These are phyloP conservation scores for Geotrichum aggregatum DNA, from an alignment of 1,139 yeast species.

Conservation along the genomic window DNA sequence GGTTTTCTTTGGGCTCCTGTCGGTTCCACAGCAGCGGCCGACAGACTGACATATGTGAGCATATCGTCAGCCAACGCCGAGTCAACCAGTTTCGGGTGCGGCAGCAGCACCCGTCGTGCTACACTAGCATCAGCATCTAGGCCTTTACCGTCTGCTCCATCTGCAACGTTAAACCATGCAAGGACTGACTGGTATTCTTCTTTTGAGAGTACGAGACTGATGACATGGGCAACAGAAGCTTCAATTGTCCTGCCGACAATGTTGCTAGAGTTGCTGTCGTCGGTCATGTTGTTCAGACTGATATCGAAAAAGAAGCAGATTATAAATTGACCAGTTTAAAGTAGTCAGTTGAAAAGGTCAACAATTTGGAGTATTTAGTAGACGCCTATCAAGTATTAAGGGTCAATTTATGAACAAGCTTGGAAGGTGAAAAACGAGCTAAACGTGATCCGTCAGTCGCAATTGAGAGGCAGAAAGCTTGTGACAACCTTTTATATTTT, in stretches of 20 bases:
- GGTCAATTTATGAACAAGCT: too few relatives aligned
- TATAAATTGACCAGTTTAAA: too few relatives aligned
- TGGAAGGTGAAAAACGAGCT: too few relatives aligned
- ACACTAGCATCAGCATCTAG: not conserved
- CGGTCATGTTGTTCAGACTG: not conserved
- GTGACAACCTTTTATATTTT: too few relatives aligned
- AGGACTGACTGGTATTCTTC: constrained; percentile 12
- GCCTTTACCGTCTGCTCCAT: not conserved
- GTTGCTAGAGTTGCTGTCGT: not conserved
- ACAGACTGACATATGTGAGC: not conserved
- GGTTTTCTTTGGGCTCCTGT: too few relatives aligned
- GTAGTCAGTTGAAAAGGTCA: too few relatives aligned
- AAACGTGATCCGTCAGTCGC: too few relatives aligned
- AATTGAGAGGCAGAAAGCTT: too few relatives aligned
- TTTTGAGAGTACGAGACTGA: constrained; percentile 10
- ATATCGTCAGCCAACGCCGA: constrained; percentile 10
- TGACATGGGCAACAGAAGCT: constrained; percentile 4
- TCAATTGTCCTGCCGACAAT: constrained; percentile 8
- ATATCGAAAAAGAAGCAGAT: too few relatives aligned
- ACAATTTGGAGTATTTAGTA: too few relatives aligned
- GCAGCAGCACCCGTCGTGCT: constrained; percentile 8
- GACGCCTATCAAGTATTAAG: too few relatives aligned
- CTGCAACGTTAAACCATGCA: not conserved
- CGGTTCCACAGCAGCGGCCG: not conserved
- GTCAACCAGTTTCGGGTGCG: constrained; percentile 13